Conservation (phyloP, 2,329 filamentous ascomycete genomes). For the Monosporascus sp. region DNA sequence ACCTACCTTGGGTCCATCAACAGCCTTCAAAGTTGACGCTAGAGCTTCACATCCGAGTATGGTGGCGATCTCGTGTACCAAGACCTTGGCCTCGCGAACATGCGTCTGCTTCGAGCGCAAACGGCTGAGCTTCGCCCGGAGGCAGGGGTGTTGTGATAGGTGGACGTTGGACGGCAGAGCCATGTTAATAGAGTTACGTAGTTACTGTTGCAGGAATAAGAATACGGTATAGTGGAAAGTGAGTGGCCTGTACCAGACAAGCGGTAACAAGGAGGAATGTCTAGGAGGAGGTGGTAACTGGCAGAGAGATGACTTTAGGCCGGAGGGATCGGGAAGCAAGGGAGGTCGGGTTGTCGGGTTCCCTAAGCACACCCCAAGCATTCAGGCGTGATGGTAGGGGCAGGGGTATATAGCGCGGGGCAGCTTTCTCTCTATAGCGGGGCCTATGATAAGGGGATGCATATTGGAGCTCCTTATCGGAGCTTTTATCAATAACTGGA, state of each 20-base stretch:
- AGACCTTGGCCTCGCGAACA: constrained; percentile 69
- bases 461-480: background rate
- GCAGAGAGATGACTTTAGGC: too few relatives aligned
- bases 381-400: too few relatives aligned
- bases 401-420: too few relatives aligned
- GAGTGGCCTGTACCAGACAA: too few relatives aligned
- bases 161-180: constrained; percentile 59
- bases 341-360: too few relatives aligned
- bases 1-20: constrained; percentile 59
- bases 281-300: too few relatives aligned
- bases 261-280: too few relatives aligned
- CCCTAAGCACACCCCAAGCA: too few relatives aligned
- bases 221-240: too few relatives aligned
- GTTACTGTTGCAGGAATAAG: too few relatives aligned
- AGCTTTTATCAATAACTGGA: background rate
- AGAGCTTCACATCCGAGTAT: constrained; percentile 82
- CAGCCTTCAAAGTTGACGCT: constrained; percentile 51
- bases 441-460: background rate
- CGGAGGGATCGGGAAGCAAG: too few relatives aligned
- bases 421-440: background rate
- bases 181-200: constrained; percentile 11
- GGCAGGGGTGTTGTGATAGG: constrained; percentile 79
- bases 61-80: constrained; percentile 81
- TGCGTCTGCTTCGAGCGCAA: constrained; percentile 68
- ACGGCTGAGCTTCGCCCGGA: constrained; percentile 83